Conservation (phyloP, 805 yeast species). For the Nakazawaea holstii region DNA sequence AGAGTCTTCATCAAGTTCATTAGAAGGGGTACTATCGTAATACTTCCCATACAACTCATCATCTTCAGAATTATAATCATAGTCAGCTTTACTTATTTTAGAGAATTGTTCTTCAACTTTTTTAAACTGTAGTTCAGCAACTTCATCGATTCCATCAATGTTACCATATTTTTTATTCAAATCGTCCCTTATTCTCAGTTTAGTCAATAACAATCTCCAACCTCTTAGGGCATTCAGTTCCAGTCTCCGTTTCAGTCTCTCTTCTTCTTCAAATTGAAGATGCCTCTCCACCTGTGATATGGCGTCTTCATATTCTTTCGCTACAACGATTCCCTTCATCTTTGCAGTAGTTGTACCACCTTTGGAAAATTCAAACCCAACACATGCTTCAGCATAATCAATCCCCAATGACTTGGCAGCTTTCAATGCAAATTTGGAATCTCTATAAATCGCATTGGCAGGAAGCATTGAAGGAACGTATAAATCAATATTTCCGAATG, state of each 20-base stretch:
- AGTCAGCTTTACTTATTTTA: conserved; percentile 1
- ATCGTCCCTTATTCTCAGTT: conserved; percentile 40
- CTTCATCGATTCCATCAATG: conserved; percentile 20
- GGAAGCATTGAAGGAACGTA: conserved; percentile 83
- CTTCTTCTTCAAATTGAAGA: conserved; percentile 43
- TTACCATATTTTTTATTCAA: conserved; percentile 45
- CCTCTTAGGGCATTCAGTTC: conserved; percentile 46
- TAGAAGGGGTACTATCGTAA: conserved; percentile 13
- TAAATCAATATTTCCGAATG: conserved; percentile 79
- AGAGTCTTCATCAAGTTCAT: conserved; percentile 12
- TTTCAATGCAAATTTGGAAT: conserved; percentile 45
- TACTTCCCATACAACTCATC: conserved; percentile 19
- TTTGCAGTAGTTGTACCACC: conserved; percentile 52
- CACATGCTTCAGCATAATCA: conserved; percentile 84
- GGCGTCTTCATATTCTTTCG: conserved; percentile 56
- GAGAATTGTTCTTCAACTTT: neutral
- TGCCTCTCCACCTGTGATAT: conserved; percentile 44
- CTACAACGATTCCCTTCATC: conserved; percentile 73
- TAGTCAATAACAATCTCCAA: conserved; percentile 50
- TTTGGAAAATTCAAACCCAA: conserved; percentile 67
- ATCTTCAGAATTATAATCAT: conserved; percentile 10
- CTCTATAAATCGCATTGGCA: conserved; percentile 60
- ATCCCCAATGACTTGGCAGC: conserved; percentile 71
- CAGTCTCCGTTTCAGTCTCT: conserved; percentile 34
- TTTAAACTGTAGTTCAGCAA: conserved; percentile 4